A percentile compares a stretch with the other conserved stretches of the same genome.
phyloP scores from a whole-genome alignment of 2,329 filamentous ascomycete species.

The Bisporella sp. region DNA sequence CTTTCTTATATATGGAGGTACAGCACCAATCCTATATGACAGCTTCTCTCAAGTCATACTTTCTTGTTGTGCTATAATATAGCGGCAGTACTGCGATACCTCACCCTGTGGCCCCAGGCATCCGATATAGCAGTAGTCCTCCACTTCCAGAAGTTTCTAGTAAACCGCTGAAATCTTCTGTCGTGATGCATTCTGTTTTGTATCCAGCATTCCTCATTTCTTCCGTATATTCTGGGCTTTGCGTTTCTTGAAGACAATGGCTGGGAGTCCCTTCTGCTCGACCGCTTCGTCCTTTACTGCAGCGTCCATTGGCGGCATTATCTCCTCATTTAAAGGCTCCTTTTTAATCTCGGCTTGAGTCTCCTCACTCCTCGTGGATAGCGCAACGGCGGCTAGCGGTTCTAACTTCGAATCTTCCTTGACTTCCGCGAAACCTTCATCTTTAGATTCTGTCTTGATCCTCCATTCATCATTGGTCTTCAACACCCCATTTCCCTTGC shows the following conservation, averaged over 20 bases:
- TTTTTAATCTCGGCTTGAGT: constrained; percentile 13
- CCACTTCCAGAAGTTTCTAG: too few species aligned
- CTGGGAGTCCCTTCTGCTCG: constrained; percentile 26
- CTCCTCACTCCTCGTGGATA: not conserved
- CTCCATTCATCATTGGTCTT: constrained; percentile 9
- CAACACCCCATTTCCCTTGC: constrained; percentile 14
- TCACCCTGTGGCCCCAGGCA: too few species aligned
- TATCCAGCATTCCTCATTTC: constrained; percentile 34
- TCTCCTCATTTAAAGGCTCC: constrained; percentile 26
- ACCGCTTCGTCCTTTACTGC: constrained; percentile 2
- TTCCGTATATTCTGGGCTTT: constrained; percentile 61
- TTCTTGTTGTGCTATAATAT: too few species aligned
- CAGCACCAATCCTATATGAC: too few species aligned
- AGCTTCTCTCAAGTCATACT: too few species aligned
- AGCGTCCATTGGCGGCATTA: constrained; percentile 11
- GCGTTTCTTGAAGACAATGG: constrained; percentile 73
- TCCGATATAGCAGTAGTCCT: too few species aligned
- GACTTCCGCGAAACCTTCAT: constrained; percentile 14
- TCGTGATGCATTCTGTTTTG: too few species aligned
- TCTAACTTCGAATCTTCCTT: constrained; percentile 9
- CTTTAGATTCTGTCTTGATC: constrained; percentile 15
- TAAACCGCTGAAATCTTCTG: too few species aligned
- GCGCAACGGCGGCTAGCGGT: not conserved
- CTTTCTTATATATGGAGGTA: too few species aligned
- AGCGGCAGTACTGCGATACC: too few species aligned